Conservation (phyloP, 2,329 filamentous ascomycete genomes). For the Fusarium liriodendri region DNA sequence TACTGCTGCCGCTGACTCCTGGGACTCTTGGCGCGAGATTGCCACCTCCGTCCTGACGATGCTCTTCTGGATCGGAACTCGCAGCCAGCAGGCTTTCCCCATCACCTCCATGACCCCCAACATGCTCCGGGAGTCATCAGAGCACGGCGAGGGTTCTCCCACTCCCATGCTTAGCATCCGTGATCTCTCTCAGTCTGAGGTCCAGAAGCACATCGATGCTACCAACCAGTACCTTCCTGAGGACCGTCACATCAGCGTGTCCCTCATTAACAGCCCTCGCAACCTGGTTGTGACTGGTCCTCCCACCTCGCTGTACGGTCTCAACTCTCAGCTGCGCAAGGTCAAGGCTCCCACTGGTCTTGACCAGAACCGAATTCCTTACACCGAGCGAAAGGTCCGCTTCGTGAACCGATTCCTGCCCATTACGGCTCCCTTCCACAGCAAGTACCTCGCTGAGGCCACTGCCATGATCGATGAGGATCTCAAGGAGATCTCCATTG, state of each 20-base stretch:
- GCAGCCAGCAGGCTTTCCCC: constrained; percentile 97
- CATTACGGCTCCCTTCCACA: constrained; percentile 98
- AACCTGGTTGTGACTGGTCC: constrained; percentile 98
- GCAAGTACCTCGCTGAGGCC: constrained; percentile 88
- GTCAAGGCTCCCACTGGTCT: constrained; percentile 98
- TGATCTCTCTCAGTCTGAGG: constrained; percentile 86
- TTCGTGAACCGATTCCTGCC: constrained; percentile 98
- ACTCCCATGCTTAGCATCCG: constrained; percentile 99
- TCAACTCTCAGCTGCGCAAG: constrained; percentile 94
- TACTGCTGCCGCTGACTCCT: constrained; percentile 89
- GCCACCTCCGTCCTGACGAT: constrained; percentile 86
- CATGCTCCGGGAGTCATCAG: constrained; percentile 90
- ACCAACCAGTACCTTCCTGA: constrained; percentile 96
- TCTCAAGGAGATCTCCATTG: constrained; percentile 83
- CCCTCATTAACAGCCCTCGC: constrained; percentile 94
- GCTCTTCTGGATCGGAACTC: constrained; percentile 97
- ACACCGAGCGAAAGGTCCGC: constrained; percentile 94
- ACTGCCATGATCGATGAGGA: constrained; percentile 88
- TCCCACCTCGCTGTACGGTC: constrained; percentile 93
- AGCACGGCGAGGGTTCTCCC: constrained; percentile 93
- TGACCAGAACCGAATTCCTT: constrained; percentile 93
- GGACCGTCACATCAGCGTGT: constrained; percentile 94
- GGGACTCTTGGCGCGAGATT: constrained; percentile 89
- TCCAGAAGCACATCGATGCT: constrained; percentile 95
- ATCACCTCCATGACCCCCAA: constrained; percentile 92